Percentiles rank a stretch among this genome's conserved stretches.
phyloP scores from a whole-genome alignment of 2,329 filamentous ascomycete genomes.

The Cryphonectria radicalis region DNA sequence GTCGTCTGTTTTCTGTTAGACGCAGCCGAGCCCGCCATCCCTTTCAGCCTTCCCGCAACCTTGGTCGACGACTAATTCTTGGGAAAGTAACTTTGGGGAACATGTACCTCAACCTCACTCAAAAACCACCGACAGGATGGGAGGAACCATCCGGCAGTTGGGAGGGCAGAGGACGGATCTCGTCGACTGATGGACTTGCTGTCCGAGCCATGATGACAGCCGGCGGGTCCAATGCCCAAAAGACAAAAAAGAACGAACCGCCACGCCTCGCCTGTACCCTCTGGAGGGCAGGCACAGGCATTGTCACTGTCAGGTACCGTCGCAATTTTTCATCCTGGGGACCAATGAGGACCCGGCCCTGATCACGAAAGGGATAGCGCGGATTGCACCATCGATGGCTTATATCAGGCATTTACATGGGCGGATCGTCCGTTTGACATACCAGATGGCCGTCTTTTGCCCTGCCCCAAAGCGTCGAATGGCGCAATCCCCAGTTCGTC shows the following conservation, averaged over 20 bases:
- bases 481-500: conserved; percentile 37
- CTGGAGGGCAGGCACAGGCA: conserved; percentile 15
- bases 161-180: conserved; percentile 1
- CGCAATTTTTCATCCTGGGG: conserved; percentile 23
- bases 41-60: conserved; percentile 9
- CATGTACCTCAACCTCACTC: conserved; percentile 26
- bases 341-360: conserved; percentile 33
- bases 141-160: neutral
- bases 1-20: neutral
- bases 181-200: conserved; percentile 18
- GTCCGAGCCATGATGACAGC: conserved; percentile 9
- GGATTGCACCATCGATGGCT: conserved; percentile 54
- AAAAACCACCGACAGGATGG: neutral
- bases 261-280: conserved; percentile 22
- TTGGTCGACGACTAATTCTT: neutral
- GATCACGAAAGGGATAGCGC: conserved; percentile 55
- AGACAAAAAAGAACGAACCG: conserved; percentile 6
- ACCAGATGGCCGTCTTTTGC: conserved; percentile 23
- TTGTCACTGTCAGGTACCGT: conserved; percentile 27
- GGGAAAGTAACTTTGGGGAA: neutral
- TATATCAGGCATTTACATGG: conserved; percentile 18
- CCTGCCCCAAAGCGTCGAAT: conserved; percentile 33
- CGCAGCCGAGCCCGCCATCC: conserved; percentile 20
- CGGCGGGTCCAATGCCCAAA: conserved; percentile 17
- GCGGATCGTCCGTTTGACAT: conserved; percentile 8